Percentiles rank a stretch among this genome's conserved stretches.
Conservation (phyloP, 164 flowering plant species). For the Euptelea pleiosperma region DNA sequence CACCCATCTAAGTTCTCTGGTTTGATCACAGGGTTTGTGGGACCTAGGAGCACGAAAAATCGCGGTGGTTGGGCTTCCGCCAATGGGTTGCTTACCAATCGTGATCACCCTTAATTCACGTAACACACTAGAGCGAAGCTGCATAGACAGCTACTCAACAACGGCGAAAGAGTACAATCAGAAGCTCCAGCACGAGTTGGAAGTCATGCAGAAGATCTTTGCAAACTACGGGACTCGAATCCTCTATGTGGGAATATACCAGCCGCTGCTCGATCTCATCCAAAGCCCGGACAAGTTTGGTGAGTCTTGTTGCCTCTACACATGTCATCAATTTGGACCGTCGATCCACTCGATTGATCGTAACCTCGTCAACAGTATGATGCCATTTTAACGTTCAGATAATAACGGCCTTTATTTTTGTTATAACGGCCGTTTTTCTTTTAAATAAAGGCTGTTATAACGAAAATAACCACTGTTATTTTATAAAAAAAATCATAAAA, state of each 20-base stretch:
- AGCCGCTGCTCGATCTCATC: slow-evolving; percentile 33
- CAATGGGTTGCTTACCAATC: slow-evolving; percentile 70
- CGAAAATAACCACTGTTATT: no score
- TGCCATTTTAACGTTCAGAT: no score
- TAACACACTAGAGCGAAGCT: slow-evolving; percentile 22
- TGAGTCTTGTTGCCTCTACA: slow-evolving; percentile 21
- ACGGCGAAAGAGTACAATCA: slow-evolving; percentile 41
- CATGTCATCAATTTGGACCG: no score
- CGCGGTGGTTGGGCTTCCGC: slow-evolving; percentile 45
- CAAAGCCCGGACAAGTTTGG: slow-evolving; percentile 29
- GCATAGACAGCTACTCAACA: slow-evolving; percentile 6
- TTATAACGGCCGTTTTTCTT: no score
- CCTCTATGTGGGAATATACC: slow-evolving; percentile 29
- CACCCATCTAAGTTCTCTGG: no score
- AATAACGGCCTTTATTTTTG: no score
- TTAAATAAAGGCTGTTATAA: no score
- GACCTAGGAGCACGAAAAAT: slow-evolving; percentile 49
- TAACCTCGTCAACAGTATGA: no score
- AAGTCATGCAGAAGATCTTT: slow-evolving; percentile 19
- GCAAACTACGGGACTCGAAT: slow-evolving; percentile 18
- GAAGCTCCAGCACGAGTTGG: slow-evolving; percentile 34
- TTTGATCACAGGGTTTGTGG: slow-evolving; percentile 32
- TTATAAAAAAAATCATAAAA: no score
- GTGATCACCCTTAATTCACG: slow-evolving; percentile 41
- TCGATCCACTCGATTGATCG: no score